Base-by-base conservation (phyloP, 1,284 basidiomycete genomes). In the Entoloma clypeatum region DNA sequence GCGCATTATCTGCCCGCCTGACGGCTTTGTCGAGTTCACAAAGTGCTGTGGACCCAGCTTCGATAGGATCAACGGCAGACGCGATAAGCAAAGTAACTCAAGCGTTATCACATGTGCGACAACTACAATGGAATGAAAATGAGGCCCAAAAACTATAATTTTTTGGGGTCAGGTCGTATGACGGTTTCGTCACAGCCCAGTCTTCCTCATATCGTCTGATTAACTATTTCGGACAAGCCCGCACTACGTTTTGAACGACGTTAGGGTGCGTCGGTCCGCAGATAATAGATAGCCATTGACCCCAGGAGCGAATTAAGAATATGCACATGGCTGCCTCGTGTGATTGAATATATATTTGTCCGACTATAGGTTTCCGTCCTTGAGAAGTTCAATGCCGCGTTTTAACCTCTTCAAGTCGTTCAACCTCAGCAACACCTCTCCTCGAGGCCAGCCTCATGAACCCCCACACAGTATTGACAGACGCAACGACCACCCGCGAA, bases 81-180 rank as follows among this genome's bases (percentile, higher is more conserved):
- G 76, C 82, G 1, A 83, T 89, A 32, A 60, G 65, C 32, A 84
- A 79, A 55, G 77, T 83, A 9, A 70, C 77, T 2, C 71, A 77
- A 48, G 83, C 85, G 7, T 62, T 88, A 42, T 61, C 63, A 5
- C 71, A 80, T 43, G 72, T 85, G 38, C 75, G 71, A 45, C 69
- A 79, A 46, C 61, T 87, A 36, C 74, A 77, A 46, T 60, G 62
- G 59, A 64, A 58, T 42, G 62, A 67, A 55, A 51, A 23, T 31
- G 58, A 63, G 29, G 51, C 42, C 14, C 50, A 46, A 28, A 35
- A 39, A 38, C 28, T 47, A 8, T 50, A 23, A 46, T 29, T 26
- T 17, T 19, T 14, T n/a, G 13, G n/a, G 2, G 10, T 7, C 17
- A 33, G 11, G 11, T 14, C 9, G 11, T 4, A n/a, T 14, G 11